A percentile compares a stretch with the other conserved stretches of the same genome.
phyloP scores from a whole-genome alignment of 257 asterid species.

The Solanum sparsipilum region DNA sequence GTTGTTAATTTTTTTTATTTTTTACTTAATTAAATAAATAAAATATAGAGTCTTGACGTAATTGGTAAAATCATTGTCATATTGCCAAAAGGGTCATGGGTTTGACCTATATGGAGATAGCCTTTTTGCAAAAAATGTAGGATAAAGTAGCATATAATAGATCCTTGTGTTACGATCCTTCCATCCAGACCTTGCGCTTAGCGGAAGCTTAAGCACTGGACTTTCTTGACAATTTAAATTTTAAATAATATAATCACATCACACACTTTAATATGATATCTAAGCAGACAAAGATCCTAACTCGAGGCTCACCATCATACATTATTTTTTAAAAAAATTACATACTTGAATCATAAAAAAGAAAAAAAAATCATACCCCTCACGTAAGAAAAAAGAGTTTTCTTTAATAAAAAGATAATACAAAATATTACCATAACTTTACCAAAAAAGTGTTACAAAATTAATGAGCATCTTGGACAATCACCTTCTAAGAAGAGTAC shows the following conservation, averaged over 20 bases:
- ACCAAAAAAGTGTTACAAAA: background rate
- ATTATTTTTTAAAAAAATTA: no score
- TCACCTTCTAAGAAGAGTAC: background rate
- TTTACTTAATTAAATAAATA: background rate
- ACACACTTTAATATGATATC: background rate
- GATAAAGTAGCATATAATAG: background rate
- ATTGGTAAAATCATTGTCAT: background rate
- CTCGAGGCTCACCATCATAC: background rate
- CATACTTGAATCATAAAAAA: background rate
- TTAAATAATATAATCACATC: no score
- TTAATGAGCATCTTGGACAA: background rate
- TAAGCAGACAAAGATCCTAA: background rate
- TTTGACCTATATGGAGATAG: background rate
- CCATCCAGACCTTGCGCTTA: background rate
- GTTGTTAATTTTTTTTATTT: background rate
- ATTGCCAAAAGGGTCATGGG: background rate
- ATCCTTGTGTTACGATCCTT: no score
- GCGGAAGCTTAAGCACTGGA: background rate
- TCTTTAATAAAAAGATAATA: no score
- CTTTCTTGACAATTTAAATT: background rate
- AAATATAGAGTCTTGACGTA: background rate
- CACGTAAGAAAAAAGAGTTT: background rate
- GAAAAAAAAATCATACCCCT: no score
- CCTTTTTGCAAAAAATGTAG: background rate
- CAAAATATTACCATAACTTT: background rate